These are phyloP conservation scores for Stephania yunnanensis DNA, from an alignment of 164 flowering plant species.

Conservation along the genomic window DNA sequence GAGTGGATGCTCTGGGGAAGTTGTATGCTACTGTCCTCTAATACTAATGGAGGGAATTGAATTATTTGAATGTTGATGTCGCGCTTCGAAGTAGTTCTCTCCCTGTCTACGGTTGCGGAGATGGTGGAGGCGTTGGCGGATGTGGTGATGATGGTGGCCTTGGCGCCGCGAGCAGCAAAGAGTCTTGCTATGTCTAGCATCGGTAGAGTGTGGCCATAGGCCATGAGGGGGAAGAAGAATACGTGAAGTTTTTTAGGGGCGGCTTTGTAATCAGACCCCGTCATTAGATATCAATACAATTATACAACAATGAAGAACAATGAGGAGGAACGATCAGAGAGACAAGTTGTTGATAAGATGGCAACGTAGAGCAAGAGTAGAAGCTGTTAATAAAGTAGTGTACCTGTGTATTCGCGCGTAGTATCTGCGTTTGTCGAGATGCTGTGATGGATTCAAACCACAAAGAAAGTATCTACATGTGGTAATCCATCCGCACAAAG, in stretches of 20 bases:
- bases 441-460: too few relatives aligned
- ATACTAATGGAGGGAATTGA: constrained; percentile 22
- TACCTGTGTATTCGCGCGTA: too few relatives aligned
- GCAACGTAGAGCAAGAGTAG: too few relatives aligned
- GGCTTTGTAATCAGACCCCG: not conserved
- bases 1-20: constrained; percentile 16
- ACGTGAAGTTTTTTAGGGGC: constrained; percentile 9
- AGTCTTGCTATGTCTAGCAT: constrained; percentile 41
- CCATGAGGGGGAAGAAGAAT: constrained; percentile 42
- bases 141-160: constrained; percentile 34
- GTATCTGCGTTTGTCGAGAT: too few relatives aligned
- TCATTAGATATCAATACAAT: too few relatives aligned
- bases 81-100: constrained; percentile 4
- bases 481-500: too few relatives aligned
- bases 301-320: too few relatives aligned
- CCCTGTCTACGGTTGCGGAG: constrained; percentile 3
- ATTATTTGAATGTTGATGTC: constrained; percentile 9
- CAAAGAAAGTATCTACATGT: too few relatives aligned
- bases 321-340: too few relatives aligned
- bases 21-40: too few relatives aligned
- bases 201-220: constrained; percentile 49
- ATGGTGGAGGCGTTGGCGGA: constrained; percentile 21
- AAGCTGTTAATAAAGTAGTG: too few relatives aligned
- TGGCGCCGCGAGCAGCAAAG: constrained; percentile 34
- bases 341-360: too few relatives aligned